These are phyloP conservation scores for Ciborinia camelliae DNA, from an alignment of 2,329 filamentous ascomycete species.

Conservation along the genomic window DNA sequence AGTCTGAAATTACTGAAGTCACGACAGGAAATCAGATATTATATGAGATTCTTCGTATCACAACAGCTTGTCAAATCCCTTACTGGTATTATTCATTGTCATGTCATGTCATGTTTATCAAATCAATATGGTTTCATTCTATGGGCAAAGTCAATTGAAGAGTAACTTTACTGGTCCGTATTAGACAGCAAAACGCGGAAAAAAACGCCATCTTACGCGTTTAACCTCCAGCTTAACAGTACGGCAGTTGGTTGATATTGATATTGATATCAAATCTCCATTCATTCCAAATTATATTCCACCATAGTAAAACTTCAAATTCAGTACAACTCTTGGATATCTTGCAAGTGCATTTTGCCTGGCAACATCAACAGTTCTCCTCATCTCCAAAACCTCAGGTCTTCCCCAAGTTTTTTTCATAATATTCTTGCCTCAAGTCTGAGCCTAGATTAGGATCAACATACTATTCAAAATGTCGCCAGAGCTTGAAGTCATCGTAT, in stretches of 20 bases:
- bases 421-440: not conserved
- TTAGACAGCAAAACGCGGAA: not conserved
- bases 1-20: too few species aligned
- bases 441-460: not conserved
- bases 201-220: conserved; percentile 14
- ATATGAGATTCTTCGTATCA: not conserved
- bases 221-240: too few species aligned
- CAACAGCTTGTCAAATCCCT: not conserved
- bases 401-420: not conserved
- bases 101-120: too few species aligned
- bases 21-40: not conserved
- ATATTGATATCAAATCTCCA: not conserved
- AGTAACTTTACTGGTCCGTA: not conserved
- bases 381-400: not conserved
- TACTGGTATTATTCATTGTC: not conserved
- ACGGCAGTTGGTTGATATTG: conserved; percentile 4
- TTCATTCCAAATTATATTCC: not conserved
- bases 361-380: not conserved
- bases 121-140: not conserved
- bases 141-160: not conserved
- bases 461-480: conserved; percentile 12
- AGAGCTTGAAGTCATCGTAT: conserved; percentile 8
- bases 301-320: not conserved
- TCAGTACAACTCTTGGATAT: not conserved
- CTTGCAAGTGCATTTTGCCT: not conserved